phyloP scores from a whole-genome alignment of 2,329 filamentous ascomycete species.

The Macrophomina phaseolina region DNA sequence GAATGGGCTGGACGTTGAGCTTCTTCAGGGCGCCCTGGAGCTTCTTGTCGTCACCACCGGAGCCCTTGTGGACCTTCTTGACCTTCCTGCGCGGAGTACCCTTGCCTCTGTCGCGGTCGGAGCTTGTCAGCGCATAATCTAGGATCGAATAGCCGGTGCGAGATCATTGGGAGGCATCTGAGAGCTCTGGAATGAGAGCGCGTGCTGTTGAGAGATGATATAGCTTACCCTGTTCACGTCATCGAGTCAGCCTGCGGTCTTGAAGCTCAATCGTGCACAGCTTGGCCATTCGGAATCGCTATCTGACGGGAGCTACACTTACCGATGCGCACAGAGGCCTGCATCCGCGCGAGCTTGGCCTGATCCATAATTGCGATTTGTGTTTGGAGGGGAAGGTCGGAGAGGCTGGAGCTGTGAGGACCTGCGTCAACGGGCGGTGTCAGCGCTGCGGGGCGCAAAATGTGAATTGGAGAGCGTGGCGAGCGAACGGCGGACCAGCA shows the following conservation, averaged over 20 bases:
- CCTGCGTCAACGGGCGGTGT: constrained; percentile 16
- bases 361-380: constrained; percentile 51
- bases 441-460: neutral
- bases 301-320: constrained; percentile 33
- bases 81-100: constrained; percentile 96
- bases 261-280: neutral
- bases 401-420: constrained; percentile 21
- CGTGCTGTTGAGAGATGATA: constrained; percentile 26
- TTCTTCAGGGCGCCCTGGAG: constrained; percentile 97
- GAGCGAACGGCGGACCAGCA: neutral
- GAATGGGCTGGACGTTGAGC: constrained; percentile 99
- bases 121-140: neutral
- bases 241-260: constrained; percentile 28
- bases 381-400: constrained; percentile 25
- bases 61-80: constrained; percentile 95
- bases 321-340: constrained; percentile 52
- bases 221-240: constrained; percentile 30
- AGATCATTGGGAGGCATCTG: neutral
- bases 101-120: constrained; percentile 74
- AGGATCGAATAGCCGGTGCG: neutral
- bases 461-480: constrained; percentile 11
- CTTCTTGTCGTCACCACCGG: constrained; percentile 99
- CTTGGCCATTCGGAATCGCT: constrained; percentile 1
- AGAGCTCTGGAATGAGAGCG: constrained; percentile 11
- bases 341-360: constrained; percentile 53